Evolutionary conservation across 495 filamentous ascomycete genomes (phyloP), one percentile per base, ranked within the genome.

Genomic region (Penicillium longicatenatum): DNA sequence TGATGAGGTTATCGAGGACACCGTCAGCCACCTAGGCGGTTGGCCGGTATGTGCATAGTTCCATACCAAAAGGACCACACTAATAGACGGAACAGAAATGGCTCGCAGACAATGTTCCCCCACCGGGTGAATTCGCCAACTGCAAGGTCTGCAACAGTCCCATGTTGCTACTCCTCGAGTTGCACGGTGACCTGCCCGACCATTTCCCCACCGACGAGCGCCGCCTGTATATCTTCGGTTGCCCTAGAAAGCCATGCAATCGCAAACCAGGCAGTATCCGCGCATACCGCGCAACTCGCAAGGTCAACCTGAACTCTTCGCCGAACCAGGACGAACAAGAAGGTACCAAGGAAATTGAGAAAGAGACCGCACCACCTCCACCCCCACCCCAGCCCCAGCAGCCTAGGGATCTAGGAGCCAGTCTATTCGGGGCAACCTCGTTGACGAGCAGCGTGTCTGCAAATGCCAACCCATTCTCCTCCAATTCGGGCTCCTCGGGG

Each of bases 111-210:
- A 73, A 69, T 51, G 82, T 79, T 37, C 79, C 89, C 12, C 89
- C 93, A n/a, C 88, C 89, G 2, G 89, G 89, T 19, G 79, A 86
- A 0, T 82, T 96, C 6, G 91, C 89, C 31, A 88, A 86, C 75
- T 99, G 94, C 78, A 93, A 89, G 72, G 82, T 89, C 61, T 99
- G 94, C 82, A 92, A 92, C 55, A 81, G 82, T 30, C 71, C 90
- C 41, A 92, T 97, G 87, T 80, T 85, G 0, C 80, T 97, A 4
- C 83, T 98, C 12, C 82, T 99, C 42, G 91, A 98, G 71, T 79
- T 99, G 43, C 90, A 99, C 73, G 93, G 86, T 64, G 92, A 96
- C 58, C 79, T 99, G 37, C 92, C 91, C 19, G 88, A 95, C 37
- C 79, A 83, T 35, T 96, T 95, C 68, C 89, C 90, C 19, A 85